Evolutionary conservation across 495 filamentous ascomycete species (phyloP), one percentile per base, ranked within the genome.

Genomic region (Annulohypoxylon moriforme): DNA sequence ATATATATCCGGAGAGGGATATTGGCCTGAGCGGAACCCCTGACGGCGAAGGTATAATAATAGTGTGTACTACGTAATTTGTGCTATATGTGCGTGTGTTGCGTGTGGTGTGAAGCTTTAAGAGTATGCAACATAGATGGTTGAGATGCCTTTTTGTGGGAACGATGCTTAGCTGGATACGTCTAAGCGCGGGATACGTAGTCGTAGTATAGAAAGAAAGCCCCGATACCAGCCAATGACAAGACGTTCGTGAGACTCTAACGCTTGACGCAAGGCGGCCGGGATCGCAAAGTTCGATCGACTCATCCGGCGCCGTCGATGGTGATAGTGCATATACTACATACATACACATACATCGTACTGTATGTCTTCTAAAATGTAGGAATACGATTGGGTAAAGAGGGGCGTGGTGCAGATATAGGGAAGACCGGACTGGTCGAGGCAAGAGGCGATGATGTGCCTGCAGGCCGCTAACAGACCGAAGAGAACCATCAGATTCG

Each of bases 401-500:
- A 22, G 24, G 42, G 34, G 46, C 38, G 42, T 62, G 62, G 62
- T 64, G 71, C 57, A 69, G 42, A 63, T 65, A 65, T 66, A 69
- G 61, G 66, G 31, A 60, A 49, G 40, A 67, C 61, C 42, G 53
- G 67, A 67, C 58, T 74, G 67, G 62, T 52, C 55, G 63, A 70
- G 58, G 36, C 25, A 34, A 53, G 44, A 63, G 62, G 62, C 55
- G 67, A 67, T 71, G 68, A 71, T 71, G 68, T 74, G 70, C 65
- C 65, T 73, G 70, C 70, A 69, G 62, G 67, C 58, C 67, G 33
- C 71, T 74, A 74, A 67, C 42, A 71, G 64, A 72, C 60, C 63
- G 63, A 68, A 64, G 49, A 68, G 68, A 64, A 68, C 68, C 47
- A 44, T 47, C 36, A 73, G 60, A 66, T 70, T 65, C 46, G 55